Percentiles rank a stretch among this genome's conserved stretches.
These are phyloP conservation scores for Fusarium sp. DNA, from an alignment of 2,329 filamentous ascomycete genomes.

Conservation along the genomic window DNA sequence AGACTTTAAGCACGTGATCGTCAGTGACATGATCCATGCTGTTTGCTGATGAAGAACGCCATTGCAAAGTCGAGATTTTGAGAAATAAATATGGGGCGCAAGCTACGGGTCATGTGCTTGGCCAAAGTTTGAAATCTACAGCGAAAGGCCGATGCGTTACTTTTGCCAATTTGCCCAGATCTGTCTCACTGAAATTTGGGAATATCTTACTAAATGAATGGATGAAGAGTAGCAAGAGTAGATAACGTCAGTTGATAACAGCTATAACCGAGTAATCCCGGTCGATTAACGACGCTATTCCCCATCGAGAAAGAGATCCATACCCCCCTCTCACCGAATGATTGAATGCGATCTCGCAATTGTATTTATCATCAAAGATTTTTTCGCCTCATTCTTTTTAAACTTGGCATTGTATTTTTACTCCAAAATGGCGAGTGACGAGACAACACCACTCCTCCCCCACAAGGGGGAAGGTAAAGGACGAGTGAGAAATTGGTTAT, in stretches of 20 bases:
- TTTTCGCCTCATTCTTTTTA: slow-evolving; percentile 7
- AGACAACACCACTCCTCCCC: slow-evolving; percentile 39
- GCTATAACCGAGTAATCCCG: slow-evolving; percentile 28
- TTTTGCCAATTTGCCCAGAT: too few relatives aligned
- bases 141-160: too few relatives aligned
- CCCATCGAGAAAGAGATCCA: slow-evolving; percentile 6
- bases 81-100: not conserved
- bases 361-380: slow-evolving; percentile 27
- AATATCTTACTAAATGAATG: too few relatives aligned
- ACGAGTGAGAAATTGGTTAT: slow-evolving; percentile 25
- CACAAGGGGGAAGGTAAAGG: slow-evolving; percentile 13
- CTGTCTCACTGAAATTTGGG: too few relatives aligned
- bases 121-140: not conserved
- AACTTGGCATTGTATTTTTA: slow-evolving; percentile 8
- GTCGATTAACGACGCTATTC: slow-evolving; percentile 3
- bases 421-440: slow-evolving; percentile 35
- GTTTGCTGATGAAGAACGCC: not conserved
- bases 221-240: too few relatives aligned
- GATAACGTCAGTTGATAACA: not conserved
- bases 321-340: slow-evolving; percentile 23
- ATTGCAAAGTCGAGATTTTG: not conserved
- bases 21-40: not conserved
- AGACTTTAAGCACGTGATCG: not conserved
- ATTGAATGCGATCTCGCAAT: slow-evolving; percentile 11
- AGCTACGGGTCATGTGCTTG: not conserved